These are phyloP conservation scores for Royoungia palumana DNA, from an alignment of 768 basidiomycete species.

Conservation along the genomic window DNA sequence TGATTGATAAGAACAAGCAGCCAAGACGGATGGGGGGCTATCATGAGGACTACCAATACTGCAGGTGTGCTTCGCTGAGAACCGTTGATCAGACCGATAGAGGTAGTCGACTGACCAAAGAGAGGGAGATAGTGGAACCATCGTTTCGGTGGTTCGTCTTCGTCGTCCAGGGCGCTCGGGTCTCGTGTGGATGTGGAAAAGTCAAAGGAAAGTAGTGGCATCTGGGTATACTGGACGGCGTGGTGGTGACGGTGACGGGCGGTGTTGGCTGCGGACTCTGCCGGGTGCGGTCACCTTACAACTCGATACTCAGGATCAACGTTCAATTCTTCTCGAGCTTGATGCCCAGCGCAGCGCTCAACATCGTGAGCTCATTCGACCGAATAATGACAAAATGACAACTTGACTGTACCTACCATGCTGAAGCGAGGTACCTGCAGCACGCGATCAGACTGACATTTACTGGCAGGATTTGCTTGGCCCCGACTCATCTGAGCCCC, in stretches of 20 bases:
- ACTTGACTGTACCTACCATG: too few relatives aligned
- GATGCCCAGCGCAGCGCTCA: too few relatives aligned
- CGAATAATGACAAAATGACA: too few relatives aligned
- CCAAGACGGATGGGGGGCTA: constrained; percentile 74
- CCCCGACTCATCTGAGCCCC: too few relatives aligned
- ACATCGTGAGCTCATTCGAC: too few relatives aligned
- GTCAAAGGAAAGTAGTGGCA: constrained; percentile 32
- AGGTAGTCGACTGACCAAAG: constrained; percentile 38
- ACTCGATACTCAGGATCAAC: too few relatives aligned
- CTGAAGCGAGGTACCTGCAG: too few relatives aligned
- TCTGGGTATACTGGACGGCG: constrained; percentile 7
- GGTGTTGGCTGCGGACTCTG: background rate
- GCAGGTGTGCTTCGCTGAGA: constrained; percentile 4
- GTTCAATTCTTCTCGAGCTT: too few relatives aligned
- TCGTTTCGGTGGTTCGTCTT: constrained; percentile 39
- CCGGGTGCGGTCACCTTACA: too few relatives aligned
- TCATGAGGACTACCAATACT: constrained; percentile 54
- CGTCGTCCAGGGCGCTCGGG: constrained; percentile 20
- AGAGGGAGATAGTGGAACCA: constrained; percentile 62
- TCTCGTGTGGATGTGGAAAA: constrained; percentile 16
- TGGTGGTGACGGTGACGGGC: background rate
- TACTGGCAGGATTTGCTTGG: too few relatives aligned
- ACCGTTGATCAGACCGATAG: background rate
- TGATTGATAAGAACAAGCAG: constrained; percentile 65
- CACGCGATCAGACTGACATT: too few relatives aligned